Conservation (phyloP, 768 basidiomycete genomes). For the Agaricus sinodeliciosus region DNA sequence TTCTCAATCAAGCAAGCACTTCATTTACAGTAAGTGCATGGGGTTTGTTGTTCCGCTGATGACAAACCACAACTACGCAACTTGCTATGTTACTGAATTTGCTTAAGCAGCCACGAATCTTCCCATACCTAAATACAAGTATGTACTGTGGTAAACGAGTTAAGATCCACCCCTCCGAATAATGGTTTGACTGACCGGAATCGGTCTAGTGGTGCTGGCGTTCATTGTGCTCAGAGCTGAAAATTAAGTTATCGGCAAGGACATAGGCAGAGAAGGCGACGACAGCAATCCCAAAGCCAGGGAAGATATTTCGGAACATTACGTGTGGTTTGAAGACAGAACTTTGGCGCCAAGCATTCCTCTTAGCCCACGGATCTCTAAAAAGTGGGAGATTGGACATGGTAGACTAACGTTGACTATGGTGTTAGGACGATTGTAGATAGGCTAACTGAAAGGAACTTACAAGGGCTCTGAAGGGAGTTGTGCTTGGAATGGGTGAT, state of each 20-base stretch:
- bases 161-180: background rate
- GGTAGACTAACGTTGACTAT: slow-evolving; percentile 12
- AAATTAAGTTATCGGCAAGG: slow-evolving; percentile 66
- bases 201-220: slow-evolving; percentile 21
- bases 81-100: background rate
- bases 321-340: slow-evolving; percentile 81
- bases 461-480: slow-evolving; percentile 3
- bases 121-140: background rate
- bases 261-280: slow-evolving; percentile 93
- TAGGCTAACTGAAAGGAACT: slow-evolving; percentile 2
- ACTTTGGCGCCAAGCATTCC: slow-evolving; percentile 88
- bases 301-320: slow-evolving; percentile 89
- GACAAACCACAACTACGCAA: background rate
- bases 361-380: slow-evolving; percentile 92
- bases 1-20: too few species aligned
- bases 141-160: background rate
- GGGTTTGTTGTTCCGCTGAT: too few species aligned
- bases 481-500: slow-evolving; percentile 4
- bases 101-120: too few species aligned
- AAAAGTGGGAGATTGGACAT: slow-evolving; percentile 71
- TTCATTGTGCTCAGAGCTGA: slow-evolving; percentile 21
- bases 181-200: background rate
- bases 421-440: slow-evolving; percentile 11
- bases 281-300: slow-evolving; percentile 90
- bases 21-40: too few species aligned